Conservation (phyloP, 2,329 filamentous ascomycete species). For the Acrodontium crateriforme region DNA sequence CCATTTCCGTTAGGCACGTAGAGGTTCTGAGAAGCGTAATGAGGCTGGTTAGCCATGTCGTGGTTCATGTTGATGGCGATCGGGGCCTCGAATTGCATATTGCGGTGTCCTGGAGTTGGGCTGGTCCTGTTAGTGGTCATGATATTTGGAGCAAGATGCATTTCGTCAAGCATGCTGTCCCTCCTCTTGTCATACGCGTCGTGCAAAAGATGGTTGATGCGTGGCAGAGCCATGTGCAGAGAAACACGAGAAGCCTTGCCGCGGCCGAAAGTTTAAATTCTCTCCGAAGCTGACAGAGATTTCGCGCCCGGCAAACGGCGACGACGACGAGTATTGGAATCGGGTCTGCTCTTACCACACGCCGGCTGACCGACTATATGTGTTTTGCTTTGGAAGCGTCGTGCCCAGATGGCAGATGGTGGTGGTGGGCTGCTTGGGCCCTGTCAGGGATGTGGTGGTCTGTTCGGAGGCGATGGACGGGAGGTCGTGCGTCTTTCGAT, state of each 20-base stretch:
- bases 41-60: slow-evolving; percentile 17
- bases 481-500: slow-evolving; percentile 16
- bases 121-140: slow-evolving; percentile 25
- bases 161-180: slow-evolving; percentile 22
- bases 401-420: slow-evolving; percentile 3
- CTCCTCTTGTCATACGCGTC: slow-evolving; percentile 20
- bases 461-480: slow-evolving; percentile 12
- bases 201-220: slow-evolving; percentile 16
- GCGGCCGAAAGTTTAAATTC: no score
- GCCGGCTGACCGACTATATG: slow-evolving; percentile 5
- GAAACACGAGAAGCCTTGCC: neutral
- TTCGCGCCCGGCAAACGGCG: no score
- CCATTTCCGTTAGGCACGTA: slow-evolving; percentile 35
- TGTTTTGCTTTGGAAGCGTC: no score
- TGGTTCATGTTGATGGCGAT: slow-evolving; percentile 19
- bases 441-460: slow-evolving; percentile 12
- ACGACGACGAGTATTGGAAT: neutral
- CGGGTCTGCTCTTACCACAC: slow-evolving; percentile 8
- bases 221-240: slow-evolving; percentile 21
- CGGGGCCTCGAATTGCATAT: slow-evolving; percentile 27
- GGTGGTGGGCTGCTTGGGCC: slow-evolving; percentile 8
- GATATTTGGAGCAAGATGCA: slow-evolving; percentile 24
- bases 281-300: no score
- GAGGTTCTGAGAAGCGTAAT: slow-evolving; percentile 28
- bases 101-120: slow-evolving; percentile 19